These are phyloP conservation scores for Thecaphora frezii DNA, from an alignment of 1,284 basidiomycete species.

Conservation along the genomic window DNA sequence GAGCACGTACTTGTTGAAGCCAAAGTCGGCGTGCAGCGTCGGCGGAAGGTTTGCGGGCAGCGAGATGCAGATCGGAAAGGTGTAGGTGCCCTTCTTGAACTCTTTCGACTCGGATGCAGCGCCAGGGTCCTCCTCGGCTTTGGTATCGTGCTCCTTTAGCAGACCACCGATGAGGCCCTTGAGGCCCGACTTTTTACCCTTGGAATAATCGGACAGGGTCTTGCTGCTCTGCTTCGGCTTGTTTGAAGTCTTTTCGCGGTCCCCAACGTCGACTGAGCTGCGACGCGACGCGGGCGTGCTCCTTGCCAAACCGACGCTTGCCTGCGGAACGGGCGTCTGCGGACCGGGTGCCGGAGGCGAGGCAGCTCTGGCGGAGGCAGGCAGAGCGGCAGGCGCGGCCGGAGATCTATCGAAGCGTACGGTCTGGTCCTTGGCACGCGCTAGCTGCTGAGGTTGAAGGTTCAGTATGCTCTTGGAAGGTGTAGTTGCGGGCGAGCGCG, in stretches of 20 bases:
- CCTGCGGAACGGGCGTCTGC: neutral
- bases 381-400: too few species aligned
- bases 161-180: conserved; percentile 37
- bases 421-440: conserved; percentile 20
- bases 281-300: conserved; percentile 19
- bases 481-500: conserved; percentile 1
- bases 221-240: conserved; percentile 16
- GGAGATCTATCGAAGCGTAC: conserved; percentile 20
- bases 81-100: conserved; percentile 87
- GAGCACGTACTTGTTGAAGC: conserved; percentile 76
- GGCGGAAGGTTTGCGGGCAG: conserved; percentile 82
- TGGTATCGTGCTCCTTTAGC: conserved; percentile 32
- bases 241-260: conserved; percentile 12
- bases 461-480: conserved; percentile 23
- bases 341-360: neutral
- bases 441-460: conserved; percentile 6
- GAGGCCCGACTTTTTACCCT: conserved; percentile 20
- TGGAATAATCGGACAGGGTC: conserved; percentile 2
- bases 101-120: conserved; percentile 73
- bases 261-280: conserved; percentile 14
- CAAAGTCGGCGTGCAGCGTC: conserved; percentile 75
- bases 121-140: conserved; percentile 10
- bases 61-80: conserved; percentile 87
- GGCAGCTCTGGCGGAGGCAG: too few species aligned
- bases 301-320: too few species aligned